A percentile compares a stretch with the other conserved stretches of the same genome.
These are phyloP conservation scores for Glarea lozoyensis DNA, from an alignment of 495 filamentous ascomycete species.

Conservation along the genomic window DNA sequence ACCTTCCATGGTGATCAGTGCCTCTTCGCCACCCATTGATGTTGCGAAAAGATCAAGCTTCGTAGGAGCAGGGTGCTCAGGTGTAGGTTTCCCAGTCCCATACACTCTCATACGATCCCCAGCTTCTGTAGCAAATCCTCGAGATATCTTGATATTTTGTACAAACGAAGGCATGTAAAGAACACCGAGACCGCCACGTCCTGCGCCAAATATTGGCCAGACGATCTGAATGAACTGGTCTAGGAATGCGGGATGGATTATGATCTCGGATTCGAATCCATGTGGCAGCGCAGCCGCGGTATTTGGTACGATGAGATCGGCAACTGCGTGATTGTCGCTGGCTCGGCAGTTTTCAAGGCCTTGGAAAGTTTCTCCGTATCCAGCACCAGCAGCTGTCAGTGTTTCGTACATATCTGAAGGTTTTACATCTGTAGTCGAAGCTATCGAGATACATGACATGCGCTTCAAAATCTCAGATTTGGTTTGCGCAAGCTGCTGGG, in stretches of 20 bases:
- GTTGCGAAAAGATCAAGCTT: constrained; percentile 29
- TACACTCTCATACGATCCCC: constrained; percentile 26
- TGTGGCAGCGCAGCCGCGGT: constrained; percentile 12
- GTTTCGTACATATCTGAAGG: constrained; percentile 8
- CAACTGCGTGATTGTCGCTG: constrained; percentile 8
- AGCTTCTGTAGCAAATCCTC: constrained; percentile 16
- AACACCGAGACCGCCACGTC: constrained; percentile 27
- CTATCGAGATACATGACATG: constrained; percentile 1
- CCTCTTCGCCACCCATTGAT: constrained; percentile 14
- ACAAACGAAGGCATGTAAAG: constrained; percentile 37
- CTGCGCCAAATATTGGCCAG: constrained; percentile 35
- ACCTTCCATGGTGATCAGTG: constrained; percentile 26
- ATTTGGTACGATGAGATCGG: constrained; percentile 5
- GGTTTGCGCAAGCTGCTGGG: constrained; percentile 1
- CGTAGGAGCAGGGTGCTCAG: constrained; percentile 22
- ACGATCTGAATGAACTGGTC: constrained; percentile 20
- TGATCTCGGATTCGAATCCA: constrained; percentile 3
- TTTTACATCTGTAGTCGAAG: constrained; percentile 2
- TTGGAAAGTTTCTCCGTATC: constrained; percentile 19
- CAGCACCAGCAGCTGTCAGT: constrained; percentile 10
- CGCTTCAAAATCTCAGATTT: background rate
- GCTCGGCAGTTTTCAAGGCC: constrained; percentile 13
- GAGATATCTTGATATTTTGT: constrained; percentile 23
- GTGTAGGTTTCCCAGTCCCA: constrained; percentile 25
- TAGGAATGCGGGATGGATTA: constrained; percentile 15